Conservation (phyloP, 2,329 filamentous ascomycete genomes). For the Paraphaeosphaeria sporulosa region DNA sequence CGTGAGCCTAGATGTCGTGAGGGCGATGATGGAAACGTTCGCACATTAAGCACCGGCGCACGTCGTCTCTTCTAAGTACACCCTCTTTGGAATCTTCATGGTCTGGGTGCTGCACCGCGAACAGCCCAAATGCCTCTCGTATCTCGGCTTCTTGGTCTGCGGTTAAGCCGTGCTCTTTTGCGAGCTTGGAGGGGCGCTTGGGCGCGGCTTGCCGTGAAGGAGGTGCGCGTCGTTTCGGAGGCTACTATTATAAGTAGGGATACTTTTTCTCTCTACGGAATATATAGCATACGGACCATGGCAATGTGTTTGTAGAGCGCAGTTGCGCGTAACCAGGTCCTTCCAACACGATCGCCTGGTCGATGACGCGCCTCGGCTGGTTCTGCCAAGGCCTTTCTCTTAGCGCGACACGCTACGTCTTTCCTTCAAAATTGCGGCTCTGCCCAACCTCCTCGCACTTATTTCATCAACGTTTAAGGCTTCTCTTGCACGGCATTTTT, state of each 20-base stretch:
- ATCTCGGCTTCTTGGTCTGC: slow-evolving; percentile 89
- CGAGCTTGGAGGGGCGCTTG: slow-evolving; percentile 80
- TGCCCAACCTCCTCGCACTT: slow-evolving; percentile 2
- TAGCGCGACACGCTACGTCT: slow-evolving; percentile 4
- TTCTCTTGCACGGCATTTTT: not conserved
- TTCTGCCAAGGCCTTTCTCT: not conserved
- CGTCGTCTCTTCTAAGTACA: slow-evolving; percentile 53
- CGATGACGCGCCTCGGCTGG: slow-evolving; percentile 13
- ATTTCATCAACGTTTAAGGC: not conserved
- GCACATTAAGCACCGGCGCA: slow-evolving; percentile 62
- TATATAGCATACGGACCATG: not conserved
- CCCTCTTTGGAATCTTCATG: slow-evolving; percentile 71
- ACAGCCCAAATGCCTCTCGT: slow-evolving; percentile 86
- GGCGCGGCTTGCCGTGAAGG: slow-evolving; percentile 26
- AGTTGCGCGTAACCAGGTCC: not conserved
- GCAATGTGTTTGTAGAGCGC: not conserved
- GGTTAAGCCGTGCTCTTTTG: slow-evolving; percentile 87
- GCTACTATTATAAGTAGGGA: slow-evolving; percentile 26
- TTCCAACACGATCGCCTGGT: not conserved
- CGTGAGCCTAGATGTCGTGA: not conserved
- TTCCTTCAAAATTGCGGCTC: not conserved
- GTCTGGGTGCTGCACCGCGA: slow-evolving; percentile 62
- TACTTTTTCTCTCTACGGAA: slow-evolving; percentile 21
- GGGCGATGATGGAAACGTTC: slow-evolving; percentile 1
- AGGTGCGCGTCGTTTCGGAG: slow-evolving; percentile 39